A percentile compares a stretch with the other conserved stretches of the same genome.
Conservation (phyloP, 1,139 yeast genomes). For the Debaryomycetaceae sp. region DNA sequence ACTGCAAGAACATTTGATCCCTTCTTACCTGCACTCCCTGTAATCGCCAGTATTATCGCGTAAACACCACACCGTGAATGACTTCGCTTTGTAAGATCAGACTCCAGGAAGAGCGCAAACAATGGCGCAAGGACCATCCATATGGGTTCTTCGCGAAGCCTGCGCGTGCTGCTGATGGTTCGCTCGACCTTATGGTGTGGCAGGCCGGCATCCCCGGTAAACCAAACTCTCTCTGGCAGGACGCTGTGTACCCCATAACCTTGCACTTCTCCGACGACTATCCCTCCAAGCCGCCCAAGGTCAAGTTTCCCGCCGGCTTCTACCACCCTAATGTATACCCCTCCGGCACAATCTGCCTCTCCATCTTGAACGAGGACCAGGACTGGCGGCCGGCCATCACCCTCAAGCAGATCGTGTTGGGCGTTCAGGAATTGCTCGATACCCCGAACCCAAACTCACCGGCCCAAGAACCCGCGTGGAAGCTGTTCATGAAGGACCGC, state of each 20-base stretch:
- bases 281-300: slow-evolving; percentile 95
- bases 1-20: no score
- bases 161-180: slow-evolving; percentile 61
- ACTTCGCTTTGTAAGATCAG: slow-evolving; percentile 58
- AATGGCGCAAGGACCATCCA: slow-evolving; percentile 98
- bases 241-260: slow-evolving; percentile 80
- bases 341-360: slow-evolving; percentile 88
- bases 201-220: slow-evolving; percentile 94
- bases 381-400: slow-evolving; percentile 99
- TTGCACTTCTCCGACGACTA: slow-evolving; percentile 80
- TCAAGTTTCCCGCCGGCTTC: slow-evolving; percentile 76
- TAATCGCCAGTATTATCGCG: no score
- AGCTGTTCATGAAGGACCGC: slow-evolving; percentile 63
- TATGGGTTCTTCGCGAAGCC: slow-evolving; percentile 96
- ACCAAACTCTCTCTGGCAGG: slow-evolving; percentile 75
- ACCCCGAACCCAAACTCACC: slow-evolving; percentile 93
- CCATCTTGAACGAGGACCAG: slow-evolving; percentile 87
- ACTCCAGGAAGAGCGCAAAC: slow-evolving; percentile 81
- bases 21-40: no score
- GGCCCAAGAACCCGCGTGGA: slow-evolving; percentile 96
- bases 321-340: slow-evolving; percentile 97
- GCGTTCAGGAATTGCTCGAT: slow-evolving; percentile 84
- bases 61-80: no score
- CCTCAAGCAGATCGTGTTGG: slow-evolving; percentile 78
- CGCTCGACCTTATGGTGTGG: slow-evolving; percentile 80